phyloP scores from a whole-genome alignment of 176 grass and related monocot genomes.

The Elymus sibiricus region DNA sequence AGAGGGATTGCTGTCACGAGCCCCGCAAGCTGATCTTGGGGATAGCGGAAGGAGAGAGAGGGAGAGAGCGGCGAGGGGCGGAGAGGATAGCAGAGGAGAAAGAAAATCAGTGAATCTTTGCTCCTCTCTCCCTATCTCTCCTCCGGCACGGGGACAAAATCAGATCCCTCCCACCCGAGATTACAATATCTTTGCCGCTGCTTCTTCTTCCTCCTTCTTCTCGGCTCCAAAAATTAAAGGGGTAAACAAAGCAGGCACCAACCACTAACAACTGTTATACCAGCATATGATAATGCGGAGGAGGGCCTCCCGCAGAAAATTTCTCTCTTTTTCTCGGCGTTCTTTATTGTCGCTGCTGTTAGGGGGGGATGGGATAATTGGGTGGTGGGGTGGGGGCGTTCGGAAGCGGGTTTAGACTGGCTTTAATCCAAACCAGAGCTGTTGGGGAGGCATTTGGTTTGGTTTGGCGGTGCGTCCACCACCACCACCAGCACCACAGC shows the following conservation, averaged over 20 bases:
- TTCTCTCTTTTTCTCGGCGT: neutral
- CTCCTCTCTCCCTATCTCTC: neutral
- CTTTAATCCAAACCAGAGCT: constrained; percentile 40
- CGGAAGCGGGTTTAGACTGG: constrained; percentile 11
- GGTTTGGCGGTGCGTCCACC: constrained; percentile 39
- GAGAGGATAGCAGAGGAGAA: neutral
- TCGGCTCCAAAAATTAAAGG: neutral
- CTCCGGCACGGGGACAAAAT: constrained; percentile 59
- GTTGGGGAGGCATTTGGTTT: neutral
- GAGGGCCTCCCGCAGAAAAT: neutral
- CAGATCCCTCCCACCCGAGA: constrained; percentile 47
- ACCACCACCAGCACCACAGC: constrained; percentile 30
- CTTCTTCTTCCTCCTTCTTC: neutral
- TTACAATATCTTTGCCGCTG: constrained; percentile 16
- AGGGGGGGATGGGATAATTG: constrained; percentile 26
- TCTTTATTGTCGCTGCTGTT: constrained; percentile 22
- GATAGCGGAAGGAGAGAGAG: neutral
- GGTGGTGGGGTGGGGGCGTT: constrained; percentile 32
- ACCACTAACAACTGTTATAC: constrained; percentile 35
- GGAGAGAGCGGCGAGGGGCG: neutral
- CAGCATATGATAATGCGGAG: constrained; percentile 32
- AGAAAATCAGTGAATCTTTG: constrained; percentile 32
- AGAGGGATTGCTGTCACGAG: constrained; percentile 42
- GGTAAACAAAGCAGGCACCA: constrained; percentile 14
- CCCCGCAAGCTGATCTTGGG: constrained; percentile 47